These are phyloP conservation scores for Thalia dealbata DNA, from an alignment of 176 grass and related monocot genomes.

Conservation along the genomic window DNA sequence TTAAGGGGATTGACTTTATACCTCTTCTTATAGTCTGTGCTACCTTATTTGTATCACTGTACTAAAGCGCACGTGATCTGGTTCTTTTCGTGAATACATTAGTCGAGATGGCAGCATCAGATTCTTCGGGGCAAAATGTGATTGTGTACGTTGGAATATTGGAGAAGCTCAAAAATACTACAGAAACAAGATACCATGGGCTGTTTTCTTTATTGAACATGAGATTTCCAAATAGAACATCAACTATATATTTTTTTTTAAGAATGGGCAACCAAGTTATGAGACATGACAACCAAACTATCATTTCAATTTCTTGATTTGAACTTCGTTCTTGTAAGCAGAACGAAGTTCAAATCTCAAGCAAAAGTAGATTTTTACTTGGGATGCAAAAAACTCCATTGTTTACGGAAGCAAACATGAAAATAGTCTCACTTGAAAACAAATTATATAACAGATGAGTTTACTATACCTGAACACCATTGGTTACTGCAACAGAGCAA, in stretches of 20 bases:
- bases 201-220: no score
- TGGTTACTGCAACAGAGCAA: conserved; percentile 57
- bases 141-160: not conserved
- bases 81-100: not conserved
- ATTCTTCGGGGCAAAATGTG: not conserved
- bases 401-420: not conserved
- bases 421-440: not conserved
- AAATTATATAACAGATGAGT: conserved; percentile 5
- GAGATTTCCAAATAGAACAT: no score
- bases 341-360: no score
- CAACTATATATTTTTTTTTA: no score
- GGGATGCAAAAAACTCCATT: not conserved
- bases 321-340: not conserved
- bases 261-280: no score
- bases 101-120: not conserved
- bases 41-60: not conserved
- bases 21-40: not conserved
- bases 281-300: no score
- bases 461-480: conserved; percentile 71
- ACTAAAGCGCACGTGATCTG: not conserved
- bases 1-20: not conserved
- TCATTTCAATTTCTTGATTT: not conserved
- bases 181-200: no score
- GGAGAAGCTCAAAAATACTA: no score
- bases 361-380: not conserved